A percentile compares a stretch with the other conserved stretches of the same genome.
These are phyloP conservation scores for Inga oerstediana DNA, from an alignment of 306 rosid species.

Conservation along the genomic window DNA sequence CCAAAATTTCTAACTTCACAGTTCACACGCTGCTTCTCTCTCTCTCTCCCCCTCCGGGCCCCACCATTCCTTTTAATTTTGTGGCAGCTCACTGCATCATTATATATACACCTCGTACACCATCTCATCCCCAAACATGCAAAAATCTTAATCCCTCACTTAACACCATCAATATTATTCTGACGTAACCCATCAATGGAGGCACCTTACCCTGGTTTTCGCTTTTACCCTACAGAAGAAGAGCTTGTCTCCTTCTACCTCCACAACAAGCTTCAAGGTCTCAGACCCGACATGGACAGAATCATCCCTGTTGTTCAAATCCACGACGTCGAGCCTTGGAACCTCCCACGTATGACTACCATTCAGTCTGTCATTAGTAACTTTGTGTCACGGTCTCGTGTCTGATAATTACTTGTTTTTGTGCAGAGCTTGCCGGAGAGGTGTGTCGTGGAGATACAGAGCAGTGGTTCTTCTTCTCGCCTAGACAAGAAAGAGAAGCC, in stretches of 20 bases:
- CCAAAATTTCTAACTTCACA: slow-evolving; percentile 31
- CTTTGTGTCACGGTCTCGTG: background rate
- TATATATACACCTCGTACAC: background rate
- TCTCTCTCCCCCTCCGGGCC: too few species aligned
- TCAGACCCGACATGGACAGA: slow-evolving; percentile 36
- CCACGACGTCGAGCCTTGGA: slow-evolving; percentile 68
- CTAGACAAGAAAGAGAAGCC: slow-evolving; percentile 74
- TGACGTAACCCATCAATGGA: slow-evolving; percentile 28
- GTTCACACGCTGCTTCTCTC: slow-evolving; percentile 29
- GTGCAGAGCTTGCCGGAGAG: slow-evolving; percentile 68
- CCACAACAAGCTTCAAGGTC: slow-evolving; percentile 58
- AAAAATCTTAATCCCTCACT: background rate
- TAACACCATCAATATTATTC: background rate
- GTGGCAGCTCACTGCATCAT: background rate
- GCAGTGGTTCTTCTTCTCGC: slow-evolving; percentile 92
- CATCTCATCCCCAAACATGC: background rate
- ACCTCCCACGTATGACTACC: slow-evolving; percentile 62
- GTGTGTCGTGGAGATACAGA: slow-evolving; percentile 69
- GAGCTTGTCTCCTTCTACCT: slow-evolving; percentile 78
- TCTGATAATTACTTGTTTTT: background rate
- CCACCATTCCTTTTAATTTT: too few species aligned
- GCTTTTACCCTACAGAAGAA: slow-evolving; percentile 89
- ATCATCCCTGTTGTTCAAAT: slow-evolving; percentile 68
- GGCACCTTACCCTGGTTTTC: slow-evolving; percentile 54
- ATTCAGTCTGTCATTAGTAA: background rate